phyloP scores from a whole-genome alignment of 176 grass and related monocot genomes.

The Pharus latifolius region DNA sequence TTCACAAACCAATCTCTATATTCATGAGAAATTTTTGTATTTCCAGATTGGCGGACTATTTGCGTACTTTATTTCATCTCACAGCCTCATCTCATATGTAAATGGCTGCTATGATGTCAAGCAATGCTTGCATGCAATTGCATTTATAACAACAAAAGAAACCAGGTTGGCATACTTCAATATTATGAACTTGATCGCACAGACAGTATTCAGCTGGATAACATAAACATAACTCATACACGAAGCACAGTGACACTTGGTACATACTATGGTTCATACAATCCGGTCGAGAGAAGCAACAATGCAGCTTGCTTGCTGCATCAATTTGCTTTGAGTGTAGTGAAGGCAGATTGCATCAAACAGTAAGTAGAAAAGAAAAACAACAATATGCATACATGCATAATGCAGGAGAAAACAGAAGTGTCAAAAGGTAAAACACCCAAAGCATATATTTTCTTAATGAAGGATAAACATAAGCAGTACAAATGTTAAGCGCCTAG shows the following conservation, averaged over 20 bases:
- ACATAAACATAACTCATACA: too few species aligned
- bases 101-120: not conserved
- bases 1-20: not conserved
- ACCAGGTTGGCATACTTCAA: constrained; percentile 1
- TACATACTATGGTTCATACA: not conserved
- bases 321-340: not conserved
- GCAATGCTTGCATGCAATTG: not conserved
- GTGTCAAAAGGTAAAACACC: not conserved
- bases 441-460: too few species aligned
- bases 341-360: not conserved
- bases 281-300: not conserved
- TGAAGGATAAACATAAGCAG: not conserved
- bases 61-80: not conserved
- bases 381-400: not conserved
- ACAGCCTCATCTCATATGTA: not conserved
- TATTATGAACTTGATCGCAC: too few species aligned
- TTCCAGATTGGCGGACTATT: not conserved
- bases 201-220: too few species aligned
- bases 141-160: not conserved
- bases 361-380: not conserved
- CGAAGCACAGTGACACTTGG: too few species aligned
- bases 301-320: not conserved
- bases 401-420: not conserved
- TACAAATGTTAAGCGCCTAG: not conserved
- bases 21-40: not conserved